A percentile compares a stretch with the other conserved stretches of the same genome.
Evolutionary conservation across 78 protist species (phyloP).

Genomic region (Creolimax fragrantissima): DNA sequence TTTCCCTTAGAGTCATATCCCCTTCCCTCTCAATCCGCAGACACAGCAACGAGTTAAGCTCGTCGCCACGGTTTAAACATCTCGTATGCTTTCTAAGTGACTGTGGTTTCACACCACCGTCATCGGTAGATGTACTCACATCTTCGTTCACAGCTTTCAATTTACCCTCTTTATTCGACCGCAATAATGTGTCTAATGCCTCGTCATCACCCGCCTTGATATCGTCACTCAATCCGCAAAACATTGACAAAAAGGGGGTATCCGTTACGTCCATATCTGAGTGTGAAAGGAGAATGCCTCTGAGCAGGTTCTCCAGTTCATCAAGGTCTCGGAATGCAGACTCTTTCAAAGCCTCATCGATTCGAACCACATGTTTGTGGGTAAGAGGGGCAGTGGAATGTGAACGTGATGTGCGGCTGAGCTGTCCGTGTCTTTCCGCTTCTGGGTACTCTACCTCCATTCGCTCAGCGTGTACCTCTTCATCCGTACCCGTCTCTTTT

Average conservation of each 20-base stretch:
- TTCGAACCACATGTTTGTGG: neutral
- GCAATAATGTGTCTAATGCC: neutral
- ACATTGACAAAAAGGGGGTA: neutral
- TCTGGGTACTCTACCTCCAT: neutral
- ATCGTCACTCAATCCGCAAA: neutral
- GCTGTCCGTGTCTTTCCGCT: neutral
- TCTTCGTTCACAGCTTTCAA: too few relatives aligned
- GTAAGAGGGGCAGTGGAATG: neutral
- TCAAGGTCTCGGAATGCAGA: neutral
- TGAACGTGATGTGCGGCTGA: too few relatives aligned
- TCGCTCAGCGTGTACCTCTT: neutral
- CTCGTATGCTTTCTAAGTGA: too few relatives aligned
- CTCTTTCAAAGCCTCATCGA: neutral
- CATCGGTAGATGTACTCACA: too few relatives aligned
- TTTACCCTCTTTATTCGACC: neutral
- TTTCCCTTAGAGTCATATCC: neutral
- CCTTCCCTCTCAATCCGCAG: neutral
- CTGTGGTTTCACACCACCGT: too few relatives aligned
- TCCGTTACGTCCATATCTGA: neutral
- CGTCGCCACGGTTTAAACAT: too few relatives aligned
- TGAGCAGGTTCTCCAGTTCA: neutral
- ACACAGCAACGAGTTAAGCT: too few relatives aligned
- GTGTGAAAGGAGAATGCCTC: neutral
- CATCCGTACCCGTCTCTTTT: neutral
- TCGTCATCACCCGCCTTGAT: neutral